A percentile compares a stretch with the other conserved stretches of the same genome.
These are phyloP conservation scores for Vitis cinerea DNA, from an alignment of 164 flowering plant genomes.

Conservation along the genomic window DNA sequence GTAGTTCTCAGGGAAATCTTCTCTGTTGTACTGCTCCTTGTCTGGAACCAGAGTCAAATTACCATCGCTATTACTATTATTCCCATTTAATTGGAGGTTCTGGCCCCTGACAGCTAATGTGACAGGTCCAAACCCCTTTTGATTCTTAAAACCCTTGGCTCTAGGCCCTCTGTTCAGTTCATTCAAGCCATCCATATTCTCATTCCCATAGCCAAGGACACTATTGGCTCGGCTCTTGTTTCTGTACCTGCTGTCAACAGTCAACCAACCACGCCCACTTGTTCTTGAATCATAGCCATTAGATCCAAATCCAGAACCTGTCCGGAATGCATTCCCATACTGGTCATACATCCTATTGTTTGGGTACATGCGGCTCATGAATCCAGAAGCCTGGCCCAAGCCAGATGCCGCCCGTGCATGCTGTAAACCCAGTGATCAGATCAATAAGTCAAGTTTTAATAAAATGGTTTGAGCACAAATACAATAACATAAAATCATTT, in stretches of 20 bases:
- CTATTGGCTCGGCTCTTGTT: conserved; percentile 31
- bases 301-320: conserved; percentile 35
- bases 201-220: conserved; percentile 22
- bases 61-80: conserved; percentile 9
- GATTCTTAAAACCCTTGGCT: conserved; percentile 50
- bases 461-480: neutral
- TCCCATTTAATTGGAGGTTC: conserved; percentile 14
- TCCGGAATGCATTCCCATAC: conserved; percentile 31
- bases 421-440: conserved; percentile 14
- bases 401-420: conserved; percentile 27
- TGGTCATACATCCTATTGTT: conserved; percentile 46
- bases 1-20: conserved; percentile 32
- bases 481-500: too few species aligned
- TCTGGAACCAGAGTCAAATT: conserved; percentile 17
- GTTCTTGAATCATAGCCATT: conserved; percentile 39
- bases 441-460: neutral
- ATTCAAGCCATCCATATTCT: conserved; percentile 40
- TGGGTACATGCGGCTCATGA: conserved; percentile 41
- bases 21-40: conserved; percentile 28
- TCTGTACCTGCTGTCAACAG: conserved; percentile 51
- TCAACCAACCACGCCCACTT: conserved; percentile 50
- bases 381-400: conserved; percentile 30
- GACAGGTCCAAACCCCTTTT: conserved; percentile 36
- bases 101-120: conserved; percentile 53
- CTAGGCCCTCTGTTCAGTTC: conserved; percentile 85